Evolutionary conservation across 495 filamentous ascomycete species (phyloP), one percentile per base, ranked within the genome.

Genomic region (Aspergillus cavernicola): DNA sequence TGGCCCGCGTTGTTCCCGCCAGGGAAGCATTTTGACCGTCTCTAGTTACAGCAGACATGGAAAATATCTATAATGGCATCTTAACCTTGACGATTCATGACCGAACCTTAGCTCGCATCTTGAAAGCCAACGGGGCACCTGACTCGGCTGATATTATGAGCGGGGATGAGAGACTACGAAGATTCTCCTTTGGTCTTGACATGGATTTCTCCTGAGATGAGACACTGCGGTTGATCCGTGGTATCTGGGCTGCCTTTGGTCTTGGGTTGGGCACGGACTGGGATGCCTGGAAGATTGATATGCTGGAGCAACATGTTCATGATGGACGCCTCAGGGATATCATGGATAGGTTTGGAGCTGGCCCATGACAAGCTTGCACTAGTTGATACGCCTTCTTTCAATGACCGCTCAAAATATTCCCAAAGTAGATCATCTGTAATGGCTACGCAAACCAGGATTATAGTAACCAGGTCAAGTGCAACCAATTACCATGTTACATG

Each of bases 21-120:
- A 53, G 45, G 38, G 55, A 66, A 10, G 67, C 67, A 31, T 73
- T 73, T 53, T 61, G 53, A 28, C 67, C 66, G 1, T 69, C 69
- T 13, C 53, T 68, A 32, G 56, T 70, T n/a, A 66, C 65, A 35
- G 65, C 67, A 36, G 66, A 70, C 13, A 66, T 71, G 57, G 44
- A n/a, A 16, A 42, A 41, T 36, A 47, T 69, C 9, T 66, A 60
- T 38, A 20, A 57, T 31, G n/a, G n/a, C 26, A 11, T 9, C 3
- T 19, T 7, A 13, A 2, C 15, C 5, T 23, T 48, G 45, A 48
- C 29, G 3, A 15, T 13, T 38, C 8, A 49, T 20, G 31, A 49
- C 24, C 46, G 18, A 1, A 8, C 22, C 11, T 26, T 49, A 22
- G 46, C 32, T 13, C 12, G 5, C n/a, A 11, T 13, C 11, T 9